Base-by-base conservation (phyloP, 495 filamentous ascomycete genomes). In the Pyrenopolyporus hunteri region DNA sequence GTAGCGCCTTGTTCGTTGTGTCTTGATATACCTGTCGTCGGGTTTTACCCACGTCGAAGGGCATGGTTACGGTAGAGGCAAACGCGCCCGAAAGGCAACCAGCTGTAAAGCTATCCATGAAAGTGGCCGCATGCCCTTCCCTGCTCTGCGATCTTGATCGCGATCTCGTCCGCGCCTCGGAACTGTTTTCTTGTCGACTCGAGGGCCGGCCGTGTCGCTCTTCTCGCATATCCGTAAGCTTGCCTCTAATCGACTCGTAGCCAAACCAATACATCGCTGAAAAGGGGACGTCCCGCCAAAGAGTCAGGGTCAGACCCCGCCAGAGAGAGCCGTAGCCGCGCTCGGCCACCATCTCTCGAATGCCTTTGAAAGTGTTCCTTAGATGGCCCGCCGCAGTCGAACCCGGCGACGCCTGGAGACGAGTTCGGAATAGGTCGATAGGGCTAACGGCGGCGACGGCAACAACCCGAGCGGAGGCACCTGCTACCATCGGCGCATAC, bases 241-340 rank as follows among this genome's bases (percentile, higher is more conserved):
- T 69, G 28, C 83, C 82, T 23, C 91, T 86, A 35, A 91, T 85
- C 23, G 83, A 80, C 78, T 98, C 94, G 70, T 98, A 98, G 9
- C 94, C 94, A 84, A 89, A 91, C 94, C 94, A 98, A 76, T 98
- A 98, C 49, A 98, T 80, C 6, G 89, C 94, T 4, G 93, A 97
- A 69, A 98, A 98, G 0, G 94, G 94, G 0, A 97, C 94, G 70
- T 98, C 94, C 23, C 94, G 82, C 94, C 94, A 98, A 66, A 98
- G 84, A 0, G 93, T 98, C 25, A 98, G 79, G 0, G 88, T 91
- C 50, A 98, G 75, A 0, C 94, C 94, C n/a, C 94, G 81, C 94
- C 94, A 98, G 0, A 98, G 82, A 1, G 92, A 89, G 6, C 80
- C 79, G 56, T 93, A 90, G 4, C 94, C 94, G 47, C 89, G 82